Base-by-base conservation (phyloP, 139 green algal species). In the Chlorella sp. region DNA sequence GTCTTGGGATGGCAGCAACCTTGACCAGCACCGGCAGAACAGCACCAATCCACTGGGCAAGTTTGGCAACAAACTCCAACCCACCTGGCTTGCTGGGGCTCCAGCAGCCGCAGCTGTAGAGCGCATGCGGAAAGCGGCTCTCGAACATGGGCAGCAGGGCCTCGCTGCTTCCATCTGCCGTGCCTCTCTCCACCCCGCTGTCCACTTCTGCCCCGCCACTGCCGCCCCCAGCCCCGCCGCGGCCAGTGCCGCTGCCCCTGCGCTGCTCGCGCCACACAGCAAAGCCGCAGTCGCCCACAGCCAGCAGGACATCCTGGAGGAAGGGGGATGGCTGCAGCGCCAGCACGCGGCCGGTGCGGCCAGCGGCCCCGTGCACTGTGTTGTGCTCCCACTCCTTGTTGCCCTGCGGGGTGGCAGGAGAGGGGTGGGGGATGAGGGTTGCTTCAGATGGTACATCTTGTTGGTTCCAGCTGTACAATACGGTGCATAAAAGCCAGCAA, bases 101-200 rank as follows among this genome's bases (percentile, higher is more conserved):
- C 95, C 95, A 98, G 80, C 87, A 92, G 32, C 92, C 95, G 60
- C 86, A 86, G n/a, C 91, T 96, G 92, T 97, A 96, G 36, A 91
- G 87, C 23, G 95, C 91, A 3, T 86, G 47, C 1, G 92, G 89
- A 30, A 56, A 82, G 21, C 89, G 91, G 26, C 86, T 93, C 26
- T 80, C 75, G 79, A 96, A 97, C 2, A 98, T 83, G 21, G 93
- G 90, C 28, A 86, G 17, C 84, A 21, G 36, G 23, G 69, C 62
- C 32, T 44, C 74, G 39, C 39, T 21, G n/a, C n/a, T 18, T 2
- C 68, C 51, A 20, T 21, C 51, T 2, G 51, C 51, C 21, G 11
- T 20, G 12, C 51, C 51, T 3, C 11, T 15, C 11, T 21, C 51
- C 51, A 23, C 51, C 9, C 12, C 34, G 0, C 34, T 41, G 34